Percentiles rank a stretch among this genome's conserved stretches.
Conservation (phyloP, 768 basidiomycete species). For the Rhodotorula kratochvilovae region DNA sequence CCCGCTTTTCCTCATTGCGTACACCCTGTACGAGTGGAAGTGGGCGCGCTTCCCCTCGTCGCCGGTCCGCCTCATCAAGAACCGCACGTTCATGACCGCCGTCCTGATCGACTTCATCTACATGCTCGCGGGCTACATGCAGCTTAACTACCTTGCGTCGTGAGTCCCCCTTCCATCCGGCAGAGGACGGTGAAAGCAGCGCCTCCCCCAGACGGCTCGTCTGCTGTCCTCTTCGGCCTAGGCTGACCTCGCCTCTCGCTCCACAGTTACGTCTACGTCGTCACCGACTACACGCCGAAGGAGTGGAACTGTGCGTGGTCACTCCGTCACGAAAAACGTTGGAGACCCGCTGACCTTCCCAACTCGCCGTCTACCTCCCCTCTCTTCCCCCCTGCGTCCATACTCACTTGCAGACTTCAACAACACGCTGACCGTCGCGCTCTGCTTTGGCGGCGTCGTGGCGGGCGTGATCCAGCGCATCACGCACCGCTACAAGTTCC, state of each 20-base stretch:
- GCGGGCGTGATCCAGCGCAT: slow-evolving; percentile 45
- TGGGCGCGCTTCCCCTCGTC: slow-evolving; percentile 26
- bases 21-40: slow-evolving; percentile 24
- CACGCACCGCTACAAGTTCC: slow-evolving; percentile 47
- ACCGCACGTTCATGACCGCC: slow-evolving; percentile 29
- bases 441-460: slow-evolving; percentile 45
- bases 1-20: slow-evolving; percentile 30
- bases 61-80: slow-evolving; percentile 29
- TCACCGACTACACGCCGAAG: slow-evolving; percentile 4
- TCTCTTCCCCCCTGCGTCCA: too few relatives aligned
- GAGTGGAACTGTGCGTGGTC: slow-evolving; percentile 27
- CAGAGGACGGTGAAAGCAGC: too few relatives aligned
- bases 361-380: too few relatives aligned
- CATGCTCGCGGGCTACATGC: slow-evolving; percentile 12
- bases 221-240: too few relatives aligned
- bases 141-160: slow-evolving; percentile 13
- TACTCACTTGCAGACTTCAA: background rate
- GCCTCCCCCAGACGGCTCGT: too few relatives aligned
- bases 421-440: slow-evolving; percentile 17
- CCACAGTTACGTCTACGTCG: slow-evolving; percentile 25
- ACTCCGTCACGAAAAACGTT: background rate
- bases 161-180: too few relatives aligned
- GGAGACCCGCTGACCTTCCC: too few relatives aligned
- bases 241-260: too few relatives aligned
- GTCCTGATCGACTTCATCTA: slow-evolving; percentile 34